A percentile compares a stretch with the other conserved stretches of the same genome.
phyloP scores from a whole-genome alignment of 2,329 filamentous ascomycete species.

The Aspergillus caelatus region DNA sequence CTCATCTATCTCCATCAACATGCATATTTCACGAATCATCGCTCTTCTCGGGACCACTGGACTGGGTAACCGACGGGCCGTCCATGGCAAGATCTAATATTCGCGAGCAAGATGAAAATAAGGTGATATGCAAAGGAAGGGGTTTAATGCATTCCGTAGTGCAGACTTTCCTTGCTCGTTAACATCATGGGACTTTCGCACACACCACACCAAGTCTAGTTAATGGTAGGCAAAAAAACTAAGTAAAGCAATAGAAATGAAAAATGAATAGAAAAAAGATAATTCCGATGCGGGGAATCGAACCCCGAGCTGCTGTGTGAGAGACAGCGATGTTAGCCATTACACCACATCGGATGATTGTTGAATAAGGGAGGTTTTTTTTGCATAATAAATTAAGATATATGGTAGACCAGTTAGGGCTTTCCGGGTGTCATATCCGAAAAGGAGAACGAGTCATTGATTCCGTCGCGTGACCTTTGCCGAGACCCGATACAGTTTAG shows the following conservation, averaged over 20 bases:
- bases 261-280: not conserved
- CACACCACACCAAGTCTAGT: too few relatives aligned
- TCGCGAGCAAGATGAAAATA: too few relatives aligned
- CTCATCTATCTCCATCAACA: not conserved
- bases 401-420: not conserved
- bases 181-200: too few relatives aligned
- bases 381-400: not conserved
- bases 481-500: not conserved
- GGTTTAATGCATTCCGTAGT: too few relatives aligned
- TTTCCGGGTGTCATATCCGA: not conserved
- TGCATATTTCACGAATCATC: not conserved
- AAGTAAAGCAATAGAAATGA: not conserved
- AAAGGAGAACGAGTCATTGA: not conserved
- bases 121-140: too few relatives aligned
- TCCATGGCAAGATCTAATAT: too few relatives aligned
- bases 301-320: constrained; percentile 8
- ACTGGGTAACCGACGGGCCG: too few relatives aligned
- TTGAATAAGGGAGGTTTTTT: fast-evolving
- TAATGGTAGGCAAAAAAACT: not conserved
- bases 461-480: not conserved
- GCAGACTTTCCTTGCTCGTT: too few relatives aligned
- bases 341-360: constrained; percentile 2
- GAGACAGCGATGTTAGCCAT: constrained; percentile 7
- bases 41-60: not conserved
- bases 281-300: constrained; percentile 6